Evolutionary conservation across 441 rosid genomes (phyloP), one percentile per base, ranked within the genome.

Genomic region (Pelargonium australe): DNA sequence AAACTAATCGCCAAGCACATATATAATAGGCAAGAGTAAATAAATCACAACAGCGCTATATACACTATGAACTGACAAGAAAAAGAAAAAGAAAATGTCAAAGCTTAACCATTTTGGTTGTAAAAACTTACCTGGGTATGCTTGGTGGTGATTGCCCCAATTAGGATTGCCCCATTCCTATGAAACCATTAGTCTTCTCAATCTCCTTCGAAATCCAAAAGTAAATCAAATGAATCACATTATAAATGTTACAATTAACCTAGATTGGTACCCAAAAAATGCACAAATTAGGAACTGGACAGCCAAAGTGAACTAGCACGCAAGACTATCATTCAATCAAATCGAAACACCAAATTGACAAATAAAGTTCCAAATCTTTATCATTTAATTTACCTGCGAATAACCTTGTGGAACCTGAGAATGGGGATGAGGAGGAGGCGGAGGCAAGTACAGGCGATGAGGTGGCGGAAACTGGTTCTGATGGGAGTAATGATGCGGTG

Each of bases 91-190:
- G 23, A 20, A 20, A 20, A 20, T 3, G 37, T 4, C 37, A 31
- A 31, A 31, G 37, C 6, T 16, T n/a, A 0, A 23, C 67, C 41
- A 64, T 9, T 19, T 19, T 58, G 12, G 8, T 6, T 16, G 62
- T 68, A 53, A 16, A 0, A 64, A 57, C 63, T 61, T 66, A 87
- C 89, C 87, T 78, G 79, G 83, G 68, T 83, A 75, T 73, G 80
- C 82, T 78, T 87, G 96, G 31, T 87, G 96, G 31, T 20, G 95
- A 74, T 87, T 79, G 25, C 76, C 83, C 89, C 89, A 94, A 77
- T 85, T 85, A 17, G 79, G 78, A 72, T 85, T 88, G 70, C 75
- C 68, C 96, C 97, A 91, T 73, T 88, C 99, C 99, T 92, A 72
- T 9, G 53, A 60, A 43, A 47, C 67, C 5, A 66, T 37, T 43